Base-by-base conservation (phyloP, 1,284 basidiomycete species). In the Heterobasidion parviporum region DNA sequence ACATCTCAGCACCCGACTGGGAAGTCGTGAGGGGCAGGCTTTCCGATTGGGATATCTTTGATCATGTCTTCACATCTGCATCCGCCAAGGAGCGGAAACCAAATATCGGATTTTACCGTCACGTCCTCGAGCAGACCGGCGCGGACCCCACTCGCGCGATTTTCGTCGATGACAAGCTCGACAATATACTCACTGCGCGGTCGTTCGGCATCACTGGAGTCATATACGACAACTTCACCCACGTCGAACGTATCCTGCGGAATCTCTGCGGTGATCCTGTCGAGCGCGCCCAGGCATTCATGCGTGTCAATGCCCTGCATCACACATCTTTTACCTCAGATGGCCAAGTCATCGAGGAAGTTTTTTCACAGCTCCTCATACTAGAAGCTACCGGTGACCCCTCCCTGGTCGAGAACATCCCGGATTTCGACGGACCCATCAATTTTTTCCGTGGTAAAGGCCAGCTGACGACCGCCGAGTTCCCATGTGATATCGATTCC, bases 161-260 rank as follows among this genome's bases (percentile, higher is more conserved):
- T 16, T 83, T 82, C 60, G 74, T 84, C 16, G 82, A 83, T 56
- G 81, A 83, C 69, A 79, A 79, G 58, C 67, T 73, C 15, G 81
- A 83, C 60, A 83, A 83, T 57, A 76, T 83, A 6, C 64, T 81
- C 10, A 73, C 78, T 3, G 81, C 81, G 6, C 74, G 77, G 6
- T 81, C 80, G 0, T 68, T 82, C 15, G 82, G 82, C 8, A 70
- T 83, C 50, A 70, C 75, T 46, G 80, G 80, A 2, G 74, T 83
- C 57, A 70, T 81, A n/a, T 83, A 78, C 56, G 73, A 79, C 52
- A 64, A 72, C 44, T 61, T 67, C 14, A 65, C 67, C 2, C 65
- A 64, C n/a, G 74, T 81, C 44, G 69, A 72, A 34, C 75, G 75
- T 3, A 65, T 71, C 4, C 70, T 83, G 20, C 69, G 72, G 14